These are phyloP conservation scores for Tolypocladium ovalisporum DNA, from an alignment of 2,329 filamentous ascomycete genomes.

Conservation along the genomic window DNA sequence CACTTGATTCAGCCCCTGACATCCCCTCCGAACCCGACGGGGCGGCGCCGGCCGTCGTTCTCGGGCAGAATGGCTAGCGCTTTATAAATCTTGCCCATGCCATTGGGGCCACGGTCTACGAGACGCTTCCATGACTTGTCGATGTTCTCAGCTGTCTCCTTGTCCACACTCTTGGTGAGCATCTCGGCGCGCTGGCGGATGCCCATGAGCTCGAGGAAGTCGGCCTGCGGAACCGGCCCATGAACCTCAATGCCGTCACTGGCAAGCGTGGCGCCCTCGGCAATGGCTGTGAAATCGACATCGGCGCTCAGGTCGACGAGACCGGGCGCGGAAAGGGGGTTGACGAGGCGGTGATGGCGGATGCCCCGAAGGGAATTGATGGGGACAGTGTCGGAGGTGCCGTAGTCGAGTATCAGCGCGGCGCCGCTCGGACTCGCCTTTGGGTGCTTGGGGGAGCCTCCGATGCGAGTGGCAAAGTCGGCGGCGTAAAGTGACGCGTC, in stretches of 20 bases:
- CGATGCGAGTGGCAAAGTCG: conserved; percentile 78
- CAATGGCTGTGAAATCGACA: conserved; percentile 83
- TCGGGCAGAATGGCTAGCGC: conserved; percentile 83
- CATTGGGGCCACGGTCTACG: conserved; percentile 69
- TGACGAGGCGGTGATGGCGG: conserved; percentile 61
- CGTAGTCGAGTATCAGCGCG: conserved; percentile 93
- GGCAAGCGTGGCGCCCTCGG: conserved; percentile 66
- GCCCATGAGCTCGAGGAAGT: conserved; percentile 72
- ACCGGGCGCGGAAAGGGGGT: conserved; percentile 69
- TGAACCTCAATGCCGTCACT: conserved; percentile 81
- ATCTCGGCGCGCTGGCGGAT: conserved; percentile 66
- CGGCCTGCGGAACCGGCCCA: conserved; percentile 76
- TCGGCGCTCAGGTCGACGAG: conserved; percentile 83
- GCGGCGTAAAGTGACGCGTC: conserved; percentile 71
- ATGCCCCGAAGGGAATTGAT: conserved; percentile 88
- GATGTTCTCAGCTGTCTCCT: conserved; percentile 47
- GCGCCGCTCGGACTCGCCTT: conserved; percentile 65
- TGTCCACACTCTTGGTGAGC: conserved; percentile 39
- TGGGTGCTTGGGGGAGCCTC: conserved; percentile 45
- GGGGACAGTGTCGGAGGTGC: conserved; percentile 66
- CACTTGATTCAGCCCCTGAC: conserved; percentile 16
- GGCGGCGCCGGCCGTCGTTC: conserved; percentile 59
- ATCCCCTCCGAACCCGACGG: conserved; percentile 85
- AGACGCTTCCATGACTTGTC: conserved; percentile 70
- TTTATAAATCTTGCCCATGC: conserved; percentile 95